Percentiles rank a stretch among this genome's conserved stretches.
Conservation (phyloP, 208 protist species). For the Crithidia sp. region DNA sequence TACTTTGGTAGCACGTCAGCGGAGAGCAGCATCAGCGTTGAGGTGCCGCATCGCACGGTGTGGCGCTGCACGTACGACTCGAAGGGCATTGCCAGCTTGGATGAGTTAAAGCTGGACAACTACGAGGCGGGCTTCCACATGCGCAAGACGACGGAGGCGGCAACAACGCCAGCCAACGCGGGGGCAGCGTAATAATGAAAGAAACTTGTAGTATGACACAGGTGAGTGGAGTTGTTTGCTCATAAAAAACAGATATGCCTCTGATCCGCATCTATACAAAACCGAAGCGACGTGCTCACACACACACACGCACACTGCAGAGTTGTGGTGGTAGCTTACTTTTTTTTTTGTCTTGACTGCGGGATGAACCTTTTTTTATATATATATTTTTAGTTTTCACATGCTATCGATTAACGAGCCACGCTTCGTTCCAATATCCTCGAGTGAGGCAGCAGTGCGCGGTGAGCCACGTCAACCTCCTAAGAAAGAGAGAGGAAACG, state of each 20-base stretch:
- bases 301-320: neutral
- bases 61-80: slow-evolving; percentile 89
- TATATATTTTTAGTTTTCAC: neutral
- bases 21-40: slow-evolving; percentile 74
- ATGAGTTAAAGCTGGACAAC: slow-evolving; percentile 72
- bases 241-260: no score
- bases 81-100: slow-evolving; percentile 79
- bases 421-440: no score
- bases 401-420: no score
- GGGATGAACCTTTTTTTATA: no score
- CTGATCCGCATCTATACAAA: neutral
- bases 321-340: no score
- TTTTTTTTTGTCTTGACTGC: no score
- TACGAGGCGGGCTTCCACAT: slow-evolving; percentile 37
- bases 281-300: neutral
- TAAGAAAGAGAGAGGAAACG: no score
- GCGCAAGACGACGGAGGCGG: neutral
- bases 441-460: no score
- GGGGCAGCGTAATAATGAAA: neutral
- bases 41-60: slow-evolving; percentile 84
- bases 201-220: neutral
- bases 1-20: slow-evolving; percentile 88
- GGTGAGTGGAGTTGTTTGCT: no score
- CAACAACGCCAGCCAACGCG: neutral
- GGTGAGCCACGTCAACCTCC: no score